phyloP scores from a whole-genome alignment of 805 yeast species.

The Saccharomyces cerevisiae region DNA sequence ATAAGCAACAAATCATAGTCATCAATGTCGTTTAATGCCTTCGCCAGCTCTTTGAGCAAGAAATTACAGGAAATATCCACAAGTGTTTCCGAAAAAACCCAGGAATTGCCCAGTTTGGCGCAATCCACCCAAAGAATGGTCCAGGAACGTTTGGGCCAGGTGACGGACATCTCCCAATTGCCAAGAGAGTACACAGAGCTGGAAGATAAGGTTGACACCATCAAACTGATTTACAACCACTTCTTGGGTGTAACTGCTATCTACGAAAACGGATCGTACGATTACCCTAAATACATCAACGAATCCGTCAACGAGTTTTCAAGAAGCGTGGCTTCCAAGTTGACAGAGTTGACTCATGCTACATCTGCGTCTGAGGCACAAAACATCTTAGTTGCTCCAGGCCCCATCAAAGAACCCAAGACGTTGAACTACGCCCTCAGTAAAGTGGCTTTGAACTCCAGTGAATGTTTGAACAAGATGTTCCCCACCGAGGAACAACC shows the following conservation, averaged over 20 bases:
- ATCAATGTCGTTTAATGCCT: slow-evolving; percentile 27
- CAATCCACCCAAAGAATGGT: slow-evolving; percentile 72
- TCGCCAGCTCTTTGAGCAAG: slow-evolving; percentile 23
- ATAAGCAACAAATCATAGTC: background rate
- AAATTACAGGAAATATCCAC: slow-evolving; percentile 27
- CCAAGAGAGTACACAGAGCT: slow-evolving; percentile 74
- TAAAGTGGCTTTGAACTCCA: slow-evolving; percentile 53
- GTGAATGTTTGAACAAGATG: slow-evolving; percentile 29
- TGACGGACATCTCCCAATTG: slow-evolving; percentile 74
- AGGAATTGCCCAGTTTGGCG: slow-evolving; percentile 48
- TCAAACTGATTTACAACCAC: slow-evolving; percentile 57
- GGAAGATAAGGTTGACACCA: slow-evolving; percentile 64
- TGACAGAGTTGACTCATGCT: slow-evolving; percentile 61
- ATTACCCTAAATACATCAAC: slow-evolving; percentile 65
- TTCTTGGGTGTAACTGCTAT: slow-evolving; percentile 43
- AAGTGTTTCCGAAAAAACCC: slow-evolving; percentile 28
- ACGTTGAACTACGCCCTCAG: slow-evolving; percentile 76
- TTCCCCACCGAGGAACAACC: slow-evolving; percentile 36
- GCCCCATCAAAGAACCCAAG: slow-evolving; percentile 47
- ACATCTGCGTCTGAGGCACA: slow-evolving; percentile 77
- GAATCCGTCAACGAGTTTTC: slow-evolving; percentile 73
- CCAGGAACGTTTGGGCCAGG: slow-evolving; percentile 72
- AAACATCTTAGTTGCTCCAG: slow-evolving; percentile 48
- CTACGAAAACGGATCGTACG: slow-evolving; percentile 73
- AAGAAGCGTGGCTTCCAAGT: slow-evolving; percentile 54